Conservation (phyloP, 257 asterid species). For the Scutellaria barbata region DNA sequence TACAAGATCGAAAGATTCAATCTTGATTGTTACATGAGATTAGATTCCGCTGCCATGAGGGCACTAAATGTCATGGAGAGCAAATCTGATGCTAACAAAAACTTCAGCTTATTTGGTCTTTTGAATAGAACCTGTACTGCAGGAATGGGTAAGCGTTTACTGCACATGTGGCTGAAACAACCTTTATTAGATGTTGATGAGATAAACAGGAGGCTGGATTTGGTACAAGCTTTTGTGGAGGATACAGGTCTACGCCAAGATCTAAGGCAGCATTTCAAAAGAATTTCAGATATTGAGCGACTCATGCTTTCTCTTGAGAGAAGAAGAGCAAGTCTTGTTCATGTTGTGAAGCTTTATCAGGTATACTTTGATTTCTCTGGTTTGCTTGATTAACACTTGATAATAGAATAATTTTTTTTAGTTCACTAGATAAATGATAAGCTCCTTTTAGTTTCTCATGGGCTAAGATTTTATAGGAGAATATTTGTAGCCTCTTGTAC, state of each 20-base stretch:
- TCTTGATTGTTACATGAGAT: constrained; percentile 91
- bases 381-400: constrained; percentile 25
- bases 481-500: neutral
- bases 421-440: neutral
- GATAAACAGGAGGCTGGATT: constrained; percentile 79
- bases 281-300: constrained; percentile 93
- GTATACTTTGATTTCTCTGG: constrained; percentile 43
- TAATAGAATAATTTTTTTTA: neutral
- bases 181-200: constrained; percentile 81
- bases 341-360: constrained; percentile 97
- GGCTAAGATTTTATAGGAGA: constrained; percentile 2
- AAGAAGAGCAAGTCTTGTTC: constrained; percentile 73
- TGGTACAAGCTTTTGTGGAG: constrained; percentile 93
- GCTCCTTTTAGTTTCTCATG: constrained; percentile 8
- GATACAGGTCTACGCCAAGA: constrained; percentile 84
- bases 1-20: constrained; percentile 65
- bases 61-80: constrained; percentile 98
- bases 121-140: constrained; percentile 95
- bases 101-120: constrained; percentile 93
- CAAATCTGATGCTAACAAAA: constrained; percentile 94
- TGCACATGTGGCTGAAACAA: constrained; percentile 94
- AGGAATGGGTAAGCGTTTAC: constrained; percentile 95
- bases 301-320: constrained; percentile 74
- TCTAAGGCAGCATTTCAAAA: constrained; percentile 87
- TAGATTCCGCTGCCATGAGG: constrained; percentile 99